Base-by-base conservation (phyloP, 257 asterid genomes). In the Penstemon eatonii region DNA sequence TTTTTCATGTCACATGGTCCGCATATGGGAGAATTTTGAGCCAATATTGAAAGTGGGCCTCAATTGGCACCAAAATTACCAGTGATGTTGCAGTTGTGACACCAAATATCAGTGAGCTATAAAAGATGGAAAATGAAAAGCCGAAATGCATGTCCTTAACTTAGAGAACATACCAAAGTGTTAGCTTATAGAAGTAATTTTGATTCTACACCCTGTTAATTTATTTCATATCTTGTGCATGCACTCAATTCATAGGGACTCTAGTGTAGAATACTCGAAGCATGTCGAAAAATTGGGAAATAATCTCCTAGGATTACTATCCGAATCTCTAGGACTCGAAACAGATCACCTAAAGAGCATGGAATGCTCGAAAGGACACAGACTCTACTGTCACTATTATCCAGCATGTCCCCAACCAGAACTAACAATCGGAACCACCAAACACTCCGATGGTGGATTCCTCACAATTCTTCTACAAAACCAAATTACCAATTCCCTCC, bases 321-420 rank as follows among this genome's bases (percentile, higher is more conserved):
- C 76, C 2, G 76, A 72, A 38, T 65, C 71, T 4, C 76, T 72
- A 45, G 71, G 60, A 5, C 76, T 72, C 12, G 49, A 72, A 44
- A 6, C 38, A 2, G 71, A 63, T 13, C 60, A 18, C 58, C 59
- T 72, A 36, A 72, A 11, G n/a, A 39, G 6, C 50, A 63, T 72
- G 76, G 60, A 64, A n/a, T 72, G 71, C 19, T 46, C 60, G 18
- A 63, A 63, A 45, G 71, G 66, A 25, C 70, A 72, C 45, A 59
- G 65, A 3, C 5, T 72, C 4, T 6, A 36, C 8, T n/a, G 60
- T 40, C 71, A 72, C 60, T 72, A 72, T 63, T 72, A 63, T 57
- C 76, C 76, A 0, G 36, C 76, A 37, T 72, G 76, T 40, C 76
- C 76, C 3, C 71, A 72, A n/a, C 76, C 76, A 7, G 60, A 72